Evolutionary conservation across 2,329 filamentous ascomycete species (phyloP).

Genomic region (Fusarium sp.): DNA sequence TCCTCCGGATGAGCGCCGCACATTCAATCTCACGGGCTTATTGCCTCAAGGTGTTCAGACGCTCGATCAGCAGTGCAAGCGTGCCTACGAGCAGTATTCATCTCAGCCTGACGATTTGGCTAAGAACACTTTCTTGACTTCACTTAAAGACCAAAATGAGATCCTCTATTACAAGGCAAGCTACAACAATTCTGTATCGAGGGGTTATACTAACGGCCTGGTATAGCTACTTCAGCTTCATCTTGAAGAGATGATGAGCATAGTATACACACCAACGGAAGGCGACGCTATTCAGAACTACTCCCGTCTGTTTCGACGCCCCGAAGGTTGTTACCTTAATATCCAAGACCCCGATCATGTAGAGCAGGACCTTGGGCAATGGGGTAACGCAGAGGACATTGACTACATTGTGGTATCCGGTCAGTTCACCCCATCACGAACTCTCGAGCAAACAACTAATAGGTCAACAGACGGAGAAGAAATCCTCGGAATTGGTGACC

Average conservation of each 20-base stretch:
- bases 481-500: conserved; percentile 90
- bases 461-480: conserved; percentile 65
- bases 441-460: not conserved
- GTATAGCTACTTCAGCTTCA: conserved; percentile 77
- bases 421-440: conserved; percentile 47
- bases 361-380: conserved; percentile 73
- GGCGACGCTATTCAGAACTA: conserved; percentile 90
- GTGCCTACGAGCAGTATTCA: conserved; percentile 85
- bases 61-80: conserved; percentile 78
- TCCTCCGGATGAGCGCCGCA: conserved; percentile 72
- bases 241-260: conserved; percentile 86
- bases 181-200: not conserved
- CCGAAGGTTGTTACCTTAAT: conserved; percentile 85
- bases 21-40: conserved; percentile 78
- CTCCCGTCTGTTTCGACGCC: conserved; percentile 79
- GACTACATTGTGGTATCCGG: conserved; percentile 92
- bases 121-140: conserved; percentile 90
- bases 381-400: conserved; percentile 77
- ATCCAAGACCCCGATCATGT: conserved; percentile 76
- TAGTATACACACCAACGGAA: conserved; percentile 94
- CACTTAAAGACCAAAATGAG: conserved; percentile 86
- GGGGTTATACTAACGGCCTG: conserved; percentile 26
- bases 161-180: conserved; percentile 82
- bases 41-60: conserved; percentile 79
- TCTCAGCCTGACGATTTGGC: conserved; percentile 72